Evolutionary conservation across 768 basidiomycete species (phyloP).

Genomic region (Suillus decipiens): DNA sequence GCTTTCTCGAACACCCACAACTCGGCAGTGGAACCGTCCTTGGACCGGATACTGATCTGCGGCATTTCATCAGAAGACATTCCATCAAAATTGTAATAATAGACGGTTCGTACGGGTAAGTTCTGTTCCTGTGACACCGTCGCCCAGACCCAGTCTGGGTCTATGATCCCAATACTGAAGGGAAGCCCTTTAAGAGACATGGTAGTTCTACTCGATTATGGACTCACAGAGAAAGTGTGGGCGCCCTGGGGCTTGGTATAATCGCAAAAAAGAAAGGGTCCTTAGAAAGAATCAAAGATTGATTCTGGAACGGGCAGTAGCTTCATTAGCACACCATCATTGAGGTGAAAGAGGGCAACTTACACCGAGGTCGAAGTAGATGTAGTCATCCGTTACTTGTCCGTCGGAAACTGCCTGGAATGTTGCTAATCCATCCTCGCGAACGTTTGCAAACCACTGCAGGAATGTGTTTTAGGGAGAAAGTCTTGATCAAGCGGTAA

Average conservation of each 20-base stretch:
- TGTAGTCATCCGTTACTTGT: background rate
- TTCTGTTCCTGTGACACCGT: background rate
- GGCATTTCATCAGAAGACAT: background rate
- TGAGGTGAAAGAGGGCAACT: background rate
- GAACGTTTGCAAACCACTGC: background rate
- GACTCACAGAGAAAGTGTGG: background rate
- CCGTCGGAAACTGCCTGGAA: background rate
- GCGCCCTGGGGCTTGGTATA: no score
- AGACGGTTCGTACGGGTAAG: background rate
- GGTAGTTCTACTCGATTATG: background rate
- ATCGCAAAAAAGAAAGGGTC: background rate
- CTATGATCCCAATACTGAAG: background rate
- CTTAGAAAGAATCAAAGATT: background rate
- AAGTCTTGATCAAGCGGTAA: background rate
- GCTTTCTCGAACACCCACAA: background rate
- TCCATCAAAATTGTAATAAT: background rate
- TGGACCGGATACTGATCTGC: background rate
- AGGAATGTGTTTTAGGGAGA: background rate
- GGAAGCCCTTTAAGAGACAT: background rate
- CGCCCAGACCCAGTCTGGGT: background rate
- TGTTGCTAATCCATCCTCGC: background rate
- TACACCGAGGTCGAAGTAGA: background rate
- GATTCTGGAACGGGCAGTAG: background rate
- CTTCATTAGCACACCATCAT: background rate
- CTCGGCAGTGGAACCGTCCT: background rate